Evolutionary conservation across 441 rosid species (phyloP), one percentile per base, ranked within the genome.

Genomic region (Rhodomyrtus psidioides): DNA sequence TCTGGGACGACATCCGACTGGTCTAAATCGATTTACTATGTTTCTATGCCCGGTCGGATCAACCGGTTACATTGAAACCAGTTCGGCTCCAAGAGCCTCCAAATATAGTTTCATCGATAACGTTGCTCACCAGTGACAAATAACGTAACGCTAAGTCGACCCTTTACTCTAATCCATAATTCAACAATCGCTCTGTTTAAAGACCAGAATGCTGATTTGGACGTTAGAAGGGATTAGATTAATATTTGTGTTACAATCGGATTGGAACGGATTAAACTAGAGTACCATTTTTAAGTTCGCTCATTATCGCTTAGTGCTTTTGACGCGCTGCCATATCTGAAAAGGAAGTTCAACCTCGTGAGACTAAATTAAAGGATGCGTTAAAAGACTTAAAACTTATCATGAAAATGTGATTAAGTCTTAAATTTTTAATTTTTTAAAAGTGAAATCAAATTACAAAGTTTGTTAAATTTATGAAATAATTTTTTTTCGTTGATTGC

Each of bases 261-360:
- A 46, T 46, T 46, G 3, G 51, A 49, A 49, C 13, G 13, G 51
- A 49, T 49, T 34, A 34, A 19, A 1, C n/a, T 5, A 1, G 24
- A 0, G 0, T 9, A 2, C 42, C 7, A 23, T 23, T 55, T 55
- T 55, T 9, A 9, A 8, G 58, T 55, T 55, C n/a, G 12, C 14
- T 9, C 15, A 1, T 5, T 19, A 17, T 34, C 15, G 5, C 26
- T 19, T 17, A 53, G 21, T 16, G 7, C 23, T 2, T 7, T 16
- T 16, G 2, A 15, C n/a, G 1, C 2, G 7, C 0, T 26, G 28
- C 60, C 12, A 12, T 1, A 5, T 57, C 15, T 4, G 1, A 65
- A 65, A 65, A n/a, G n/a, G n/a, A n/a, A 34, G 46, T 9, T 10
- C 10, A 49, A 49, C 10, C 3, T 49, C 13, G 13, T 49, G 51